Evolutionary conservation across 2,329 filamentous ascomycete genomes (phyloP), one percentile per base, ranked within the genome.

Genomic region (Lecanosticta acicola): DNA sequence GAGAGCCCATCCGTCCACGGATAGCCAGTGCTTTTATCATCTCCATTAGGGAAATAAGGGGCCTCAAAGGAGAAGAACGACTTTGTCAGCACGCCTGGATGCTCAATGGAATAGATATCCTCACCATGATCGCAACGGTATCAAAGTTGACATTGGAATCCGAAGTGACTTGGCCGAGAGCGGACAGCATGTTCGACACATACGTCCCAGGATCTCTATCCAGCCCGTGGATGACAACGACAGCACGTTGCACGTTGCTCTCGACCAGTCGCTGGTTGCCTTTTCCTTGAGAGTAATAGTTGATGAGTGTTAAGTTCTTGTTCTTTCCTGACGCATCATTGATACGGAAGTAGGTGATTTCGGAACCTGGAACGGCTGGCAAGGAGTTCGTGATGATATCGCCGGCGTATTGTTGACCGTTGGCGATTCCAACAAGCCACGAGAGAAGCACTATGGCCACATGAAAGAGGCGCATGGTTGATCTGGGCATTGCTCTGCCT

Each of bases 221-320:
- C 11, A 61, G 47, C 17, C 65, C 65, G 45, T 66, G 65, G 8
- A 66, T 59, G 50, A 67, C 54, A 48, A 67, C 57, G 7, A 66
- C 58, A n/a, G 57, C 64, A 39, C 64, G 55, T 49, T 65, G 52
- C 37, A 66, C 43, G 10, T 59, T 56, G 14, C 47, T 33, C 37
- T 46, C 50, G 11, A 51, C 55, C 29, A 64, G 39, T 11, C 62
- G 57, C 47, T 60, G 47, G 38, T 43, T 44, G 34, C 54, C 55
- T 29, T 55, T 55, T 20, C 61, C 57, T 16, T 56, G 51, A 10
- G 59, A 61, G 39, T 59, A 56, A 54, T 66, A 66, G 53, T 67
- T 67, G 48, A 59, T 65, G 19, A 66, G 53, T 3, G 64, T 67
- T 9, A 62, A 46, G 37, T 59, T 61, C 17, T 56, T 50, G 39